Conservation (phyloP, 2,329 filamentous ascomycete genomes). For the Pleurostoma richardsiae region DNA sequence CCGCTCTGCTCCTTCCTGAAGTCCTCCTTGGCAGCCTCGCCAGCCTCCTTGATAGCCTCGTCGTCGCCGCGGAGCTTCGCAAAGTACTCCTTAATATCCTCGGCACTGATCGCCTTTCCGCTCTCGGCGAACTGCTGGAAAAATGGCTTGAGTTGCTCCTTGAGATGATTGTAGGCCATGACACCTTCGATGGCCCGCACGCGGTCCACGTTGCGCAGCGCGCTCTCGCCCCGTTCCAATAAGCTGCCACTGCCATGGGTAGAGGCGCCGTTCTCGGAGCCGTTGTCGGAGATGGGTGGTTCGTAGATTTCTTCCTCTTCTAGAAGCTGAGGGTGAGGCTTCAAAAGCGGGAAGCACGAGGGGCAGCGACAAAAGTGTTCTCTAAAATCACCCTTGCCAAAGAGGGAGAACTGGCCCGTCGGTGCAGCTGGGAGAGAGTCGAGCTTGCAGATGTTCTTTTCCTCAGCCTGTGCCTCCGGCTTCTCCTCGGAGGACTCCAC, state of each 20-base stretch:
- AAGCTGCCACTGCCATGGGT: conserved; percentile 74
- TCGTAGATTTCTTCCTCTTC: conserved; percentile 95
- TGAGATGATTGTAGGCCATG: conserved; percentile 96
- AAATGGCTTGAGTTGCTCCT: conserved; percentile 93
- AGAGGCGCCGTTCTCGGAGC: conserved; percentile 48
- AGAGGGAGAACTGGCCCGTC: conserved; percentile 67
- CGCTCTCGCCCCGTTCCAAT: conserved; percentile 87
- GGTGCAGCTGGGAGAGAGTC: conserved; percentile 51
- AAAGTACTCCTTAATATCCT: conserved; percentile 96
- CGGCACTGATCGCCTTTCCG: conserved; percentile 80
- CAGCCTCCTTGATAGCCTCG: conserved; percentile 61
- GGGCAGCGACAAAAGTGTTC: conserved; percentile 76
- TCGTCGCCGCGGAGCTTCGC: conserved; percentile 89
- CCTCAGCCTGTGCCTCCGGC: conserved; percentile 5
- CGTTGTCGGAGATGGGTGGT: conserved; percentile 72
- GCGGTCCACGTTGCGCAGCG: conserved; percentile 85
- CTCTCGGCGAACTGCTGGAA: conserved; percentile 91
- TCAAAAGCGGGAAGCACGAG: conserved; percentile 71
- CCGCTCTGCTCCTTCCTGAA: conserved; percentile 47
- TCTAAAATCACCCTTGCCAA: conserved; percentile 76
- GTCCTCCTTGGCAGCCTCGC: conserved; percentile 41
- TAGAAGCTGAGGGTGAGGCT: conserved; percentile 71
- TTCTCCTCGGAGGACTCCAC: conserved; percentile 3
- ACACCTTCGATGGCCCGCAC: conserved; percentile 93
- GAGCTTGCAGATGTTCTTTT: conserved; percentile 49